phyloP scores from a whole-genome alignment of 2,329 filamentous ascomycete species.

The Scytalidium sp. region DNA sequence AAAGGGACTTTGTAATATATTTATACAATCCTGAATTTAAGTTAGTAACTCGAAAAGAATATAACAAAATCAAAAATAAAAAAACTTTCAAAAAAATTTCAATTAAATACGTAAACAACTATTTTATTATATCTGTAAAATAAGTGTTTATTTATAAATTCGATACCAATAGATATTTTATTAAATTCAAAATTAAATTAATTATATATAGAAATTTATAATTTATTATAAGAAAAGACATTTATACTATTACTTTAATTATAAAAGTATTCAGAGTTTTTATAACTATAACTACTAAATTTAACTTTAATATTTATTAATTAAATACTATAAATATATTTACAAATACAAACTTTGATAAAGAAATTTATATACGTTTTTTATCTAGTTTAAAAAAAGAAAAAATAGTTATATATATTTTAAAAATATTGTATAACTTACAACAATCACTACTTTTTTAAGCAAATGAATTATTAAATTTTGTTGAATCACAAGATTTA shows the following conservation, averaged over 20 bases:
- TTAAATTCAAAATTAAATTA: slow-evolving; percentile 17
- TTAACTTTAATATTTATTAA: slow-evolving; percentile 10
- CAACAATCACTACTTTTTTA: slow-evolving; percentile 26
- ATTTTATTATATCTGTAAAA: too few species aligned
- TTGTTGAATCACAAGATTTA: slow-evolving; percentile 17
- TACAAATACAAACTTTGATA: slow-evolving; percentile 24
- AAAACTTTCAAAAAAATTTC: not conserved
- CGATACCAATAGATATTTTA: slow-evolving; percentile 18
- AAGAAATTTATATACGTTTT: slow-evolving; percentile 24
- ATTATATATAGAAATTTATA: slow-evolving; percentile 20
- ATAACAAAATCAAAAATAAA: not conserved
- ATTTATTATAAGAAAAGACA: slow-evolving; percentile 4
- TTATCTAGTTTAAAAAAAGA: slow-evolving; percentile 12
- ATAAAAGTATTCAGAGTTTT: slow-evolving; percentile 2
- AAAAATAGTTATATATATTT: slow-evolving; percentile 15
- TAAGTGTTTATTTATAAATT: slow-evolving; percentile 27
- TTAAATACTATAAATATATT: slow-evolving; percentile 22
- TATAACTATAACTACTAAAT: slow-evolving; percentile 4
- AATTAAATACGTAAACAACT: too few species aligned
- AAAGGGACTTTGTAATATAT: not conserved
- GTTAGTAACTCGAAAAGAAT: not conserved
- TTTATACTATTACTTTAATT: not conserved
- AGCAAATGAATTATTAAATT: slow-evolving; percentile 18
- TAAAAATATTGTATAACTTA: slow-evolving; percentile 27
- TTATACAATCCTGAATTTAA: not conserved